Conservation (phyloP, 1,284 basidiomycete genomes). For the Austroboletus rostrupii region DNA sequence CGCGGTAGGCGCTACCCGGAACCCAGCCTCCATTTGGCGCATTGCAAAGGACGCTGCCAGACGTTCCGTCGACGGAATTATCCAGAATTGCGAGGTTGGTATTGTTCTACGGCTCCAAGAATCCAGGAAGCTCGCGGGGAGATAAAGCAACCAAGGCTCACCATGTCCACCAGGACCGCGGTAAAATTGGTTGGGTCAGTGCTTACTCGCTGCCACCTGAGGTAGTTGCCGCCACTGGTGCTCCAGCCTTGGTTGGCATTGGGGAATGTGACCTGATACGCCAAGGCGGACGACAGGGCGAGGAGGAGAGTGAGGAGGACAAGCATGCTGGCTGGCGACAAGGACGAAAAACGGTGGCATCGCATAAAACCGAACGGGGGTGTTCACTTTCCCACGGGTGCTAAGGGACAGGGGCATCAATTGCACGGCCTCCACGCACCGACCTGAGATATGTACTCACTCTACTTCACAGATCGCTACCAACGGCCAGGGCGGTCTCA, state of each 20-base stretch:
- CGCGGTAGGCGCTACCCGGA: conserved; percentile 50
- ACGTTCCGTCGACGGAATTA: conserved; percentile 45
- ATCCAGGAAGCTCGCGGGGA: neutral
- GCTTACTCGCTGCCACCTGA: conserved; percentile 60
- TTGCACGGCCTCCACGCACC: neutral
- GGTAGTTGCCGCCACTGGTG: conserved; percentile 51
- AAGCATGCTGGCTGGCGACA: conserved; percentile 41
- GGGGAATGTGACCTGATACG: conserved; percentile 60
- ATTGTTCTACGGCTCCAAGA: conserved; percentile 23
- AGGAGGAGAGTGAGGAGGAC: conserved; percentile 42
- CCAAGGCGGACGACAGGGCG: conserved; percentile 51
- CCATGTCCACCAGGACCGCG: conserved; percentile 63
- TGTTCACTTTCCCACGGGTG: conserved; percentile 15
- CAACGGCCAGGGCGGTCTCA: conserved; percentile 42
- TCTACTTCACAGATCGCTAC: neutral
- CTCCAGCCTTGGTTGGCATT: conserved; percentile 51
- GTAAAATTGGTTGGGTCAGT: conserved; percentile 70
- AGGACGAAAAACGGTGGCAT: neutral
- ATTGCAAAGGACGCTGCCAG: conserved; percentile 35
- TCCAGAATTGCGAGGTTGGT: conserved; percentile 41
- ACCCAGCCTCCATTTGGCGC: conserved; percentile 60
- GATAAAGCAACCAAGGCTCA: conserved; percentile 24
- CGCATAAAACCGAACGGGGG: neutral
- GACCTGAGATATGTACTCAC: neutral
- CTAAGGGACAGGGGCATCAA: neutral